Evolutionary conservation across 169 alveolate genomes (phyloP).

Genomic region (Cryptosporidium meleagridis): DNA sequence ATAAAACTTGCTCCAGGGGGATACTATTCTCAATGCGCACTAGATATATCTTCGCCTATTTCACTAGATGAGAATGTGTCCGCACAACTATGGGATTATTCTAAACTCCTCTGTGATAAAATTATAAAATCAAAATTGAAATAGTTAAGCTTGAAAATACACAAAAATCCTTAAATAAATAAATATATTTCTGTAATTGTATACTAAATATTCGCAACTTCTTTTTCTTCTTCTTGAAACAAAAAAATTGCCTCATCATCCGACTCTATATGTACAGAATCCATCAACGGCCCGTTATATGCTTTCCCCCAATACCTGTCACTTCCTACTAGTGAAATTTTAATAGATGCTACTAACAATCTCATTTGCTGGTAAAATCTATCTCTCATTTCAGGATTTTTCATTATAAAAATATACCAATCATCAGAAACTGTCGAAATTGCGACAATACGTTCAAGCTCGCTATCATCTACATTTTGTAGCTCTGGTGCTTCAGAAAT

Average conservation of each 20-base stretch:
- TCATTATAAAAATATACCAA: slow-evolving; percentile 72
- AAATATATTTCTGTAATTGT: neutral
- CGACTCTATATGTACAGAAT: slow-evolving; percentile 55
- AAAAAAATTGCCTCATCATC: slow-evolving; percentile 32
- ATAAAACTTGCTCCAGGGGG: slow-evolving; percentile 76
- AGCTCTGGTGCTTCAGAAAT: slow-evolving; percentile 66
- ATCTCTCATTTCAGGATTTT: slow-evolving; percentile 62
- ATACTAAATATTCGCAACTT: neutral
- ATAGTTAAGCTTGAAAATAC: neutral
- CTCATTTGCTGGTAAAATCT: slow-evolving; percentile 68
- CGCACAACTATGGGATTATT: slow-evolving; percentile 38
- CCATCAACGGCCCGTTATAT: slow-evolving; percentile 40
- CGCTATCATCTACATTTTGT: slow-evolving; percentile 49
- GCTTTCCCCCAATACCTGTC: slow-evolving; percentile 68
- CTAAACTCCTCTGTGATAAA: slow-evolving; percentile 40
- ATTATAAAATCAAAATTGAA: neutral
- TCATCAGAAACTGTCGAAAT: slow-evolving; percentile 68
- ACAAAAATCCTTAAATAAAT: neutral
- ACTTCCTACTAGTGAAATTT: slow-evolving; percentile 47
- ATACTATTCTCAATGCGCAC: slow-evolving; percentile 76
- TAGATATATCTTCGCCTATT: slow-evolving; percentile 58
- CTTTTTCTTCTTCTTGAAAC: slow-evolving; percentile 66
- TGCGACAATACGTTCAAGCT: slow-evolving; percentile 56
- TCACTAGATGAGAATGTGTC: slow-evolving; percentile 46
- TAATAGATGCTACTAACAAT: slow-evolving; percentile 54